These are phyloP conservation scores for Diospyros kaki DNA, from an alignment of 148 eudicot species.

Conservation along the genomic window DNA sequence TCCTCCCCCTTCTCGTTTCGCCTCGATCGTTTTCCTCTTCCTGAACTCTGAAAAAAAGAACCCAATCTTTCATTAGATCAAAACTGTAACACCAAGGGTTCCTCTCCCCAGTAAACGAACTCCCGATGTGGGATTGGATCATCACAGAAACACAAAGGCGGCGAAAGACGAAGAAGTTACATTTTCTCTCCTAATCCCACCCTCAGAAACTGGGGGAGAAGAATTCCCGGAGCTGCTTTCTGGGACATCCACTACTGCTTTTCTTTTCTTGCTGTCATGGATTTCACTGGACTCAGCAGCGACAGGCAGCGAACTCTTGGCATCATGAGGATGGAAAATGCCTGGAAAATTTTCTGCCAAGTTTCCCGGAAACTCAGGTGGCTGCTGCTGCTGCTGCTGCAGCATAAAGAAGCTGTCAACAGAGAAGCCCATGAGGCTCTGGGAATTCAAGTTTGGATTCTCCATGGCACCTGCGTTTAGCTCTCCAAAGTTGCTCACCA, in stretches of 20 bases:
- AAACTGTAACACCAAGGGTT: background rate
- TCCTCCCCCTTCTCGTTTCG: conserved; percentile 36
- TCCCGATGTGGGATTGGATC: too few relatives aligned
- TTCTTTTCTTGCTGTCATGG: conserved; percentile 44
- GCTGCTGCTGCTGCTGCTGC: conserved; percentile 19
- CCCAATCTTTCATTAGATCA: background rate
- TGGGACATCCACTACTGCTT: conserved; percentile 28
- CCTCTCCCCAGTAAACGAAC: too few relatives aligned
- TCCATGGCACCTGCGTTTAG: conserved; percentile 21
- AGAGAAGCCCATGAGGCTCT: conserved; percentile 38
- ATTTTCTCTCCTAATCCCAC: conserved; percentile 31
- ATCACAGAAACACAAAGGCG: too few relatives aligned
- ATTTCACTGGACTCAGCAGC: conserved; percentile 13
- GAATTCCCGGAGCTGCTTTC: conserved; percentile 44
- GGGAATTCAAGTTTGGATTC: conserved; percentile 23
- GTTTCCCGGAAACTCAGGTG: conserved; percentile 21
- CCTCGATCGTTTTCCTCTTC: conserved; percentile 44
- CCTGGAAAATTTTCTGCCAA: conserved; percentile 23
- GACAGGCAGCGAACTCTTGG: conserved; percentile 17
- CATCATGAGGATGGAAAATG: conserved; percentile 7
- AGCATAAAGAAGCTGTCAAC: conserved; percentile 32
- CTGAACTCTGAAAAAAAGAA: conserved; percentile 26
- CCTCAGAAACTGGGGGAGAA: conserved; percentile 44
- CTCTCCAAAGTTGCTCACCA: conserved; percentile 29
- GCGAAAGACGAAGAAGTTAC: conserved; percentile 19